Conservation (phyloP, 768 basidiomycete genomes). For the Hortiboletus flavorubellus region DNA sequence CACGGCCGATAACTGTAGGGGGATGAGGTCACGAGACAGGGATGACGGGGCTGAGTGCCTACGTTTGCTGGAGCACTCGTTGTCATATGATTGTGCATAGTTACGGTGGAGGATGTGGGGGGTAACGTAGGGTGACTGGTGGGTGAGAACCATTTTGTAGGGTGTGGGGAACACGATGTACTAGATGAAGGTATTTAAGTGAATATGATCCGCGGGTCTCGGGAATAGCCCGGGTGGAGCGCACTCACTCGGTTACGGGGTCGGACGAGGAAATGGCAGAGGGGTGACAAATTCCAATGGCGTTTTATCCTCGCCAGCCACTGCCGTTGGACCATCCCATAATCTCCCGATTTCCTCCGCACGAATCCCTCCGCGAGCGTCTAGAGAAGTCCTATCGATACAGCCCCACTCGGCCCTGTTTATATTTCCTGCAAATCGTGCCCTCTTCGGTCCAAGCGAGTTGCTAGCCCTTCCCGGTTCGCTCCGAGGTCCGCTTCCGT, state of each 20-base stretch:
- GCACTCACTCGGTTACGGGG: constrained; percentile 19
- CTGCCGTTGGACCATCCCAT: constrained; percentile 29
- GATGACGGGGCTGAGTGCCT: constrained; percentile 27
- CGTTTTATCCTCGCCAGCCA: constrained; percentile 29
- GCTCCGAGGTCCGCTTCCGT: constrained; percentile 12
- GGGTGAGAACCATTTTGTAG: constrained; percentile 59
- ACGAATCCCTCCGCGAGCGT: constrained; percentile 21
- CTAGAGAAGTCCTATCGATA: not conserved
- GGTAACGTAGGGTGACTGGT: constrained; percentile 81
- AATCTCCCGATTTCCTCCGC: constrained; percentile 25
- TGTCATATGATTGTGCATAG: constrained; percentile 74
- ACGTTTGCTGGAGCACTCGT: constrained; percentile 59
- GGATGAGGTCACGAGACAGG: constrained; percentile 8
- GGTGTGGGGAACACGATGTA: not conserved
- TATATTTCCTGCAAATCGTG: not conserved
- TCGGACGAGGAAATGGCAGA: not conserved
- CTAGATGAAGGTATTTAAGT: constrained; percentile 3
- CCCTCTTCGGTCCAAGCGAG: not conserved
- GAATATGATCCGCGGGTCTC: constrained; percentile 27
- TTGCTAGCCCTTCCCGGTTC: constrained; percentile 11
- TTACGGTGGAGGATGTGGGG: constrained; percentile 87
- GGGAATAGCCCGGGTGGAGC: constrained; percentile 9
- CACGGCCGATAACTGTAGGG: constrained; percentile 77
- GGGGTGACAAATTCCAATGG: constrained; percentile 3
- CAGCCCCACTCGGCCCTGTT: not conserved